Evolutionary conservation across 441 rosid species (phyloP).

Genomic region (Corymbia calophylla): DNA sequence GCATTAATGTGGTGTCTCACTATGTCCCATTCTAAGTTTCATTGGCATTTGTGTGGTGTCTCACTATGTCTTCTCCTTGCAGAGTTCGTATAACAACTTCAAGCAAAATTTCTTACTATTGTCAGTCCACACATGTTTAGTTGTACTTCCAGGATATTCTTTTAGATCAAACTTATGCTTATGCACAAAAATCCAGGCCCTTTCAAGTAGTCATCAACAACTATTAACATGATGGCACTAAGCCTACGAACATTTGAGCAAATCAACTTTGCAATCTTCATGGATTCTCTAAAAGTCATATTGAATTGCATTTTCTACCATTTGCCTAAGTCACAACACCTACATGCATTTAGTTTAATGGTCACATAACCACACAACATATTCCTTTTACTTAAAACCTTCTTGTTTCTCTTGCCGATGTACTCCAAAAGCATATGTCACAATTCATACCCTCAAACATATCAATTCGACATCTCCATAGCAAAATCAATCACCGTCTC

Average conservation of each 20-base stretch:
- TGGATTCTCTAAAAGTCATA: neutral
- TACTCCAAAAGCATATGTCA: neutral
- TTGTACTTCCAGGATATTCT: neutral
- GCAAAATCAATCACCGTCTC: too few species aligned
- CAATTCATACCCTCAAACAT: neutral
- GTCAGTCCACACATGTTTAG: neutral
- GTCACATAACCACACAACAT: neutral
- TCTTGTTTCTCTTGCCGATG: accelerated
- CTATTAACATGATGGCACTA: neutral
- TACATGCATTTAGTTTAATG: neutral
- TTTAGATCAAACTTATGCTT: neutral
- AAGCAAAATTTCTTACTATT: neutral
- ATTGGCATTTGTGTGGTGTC: neutral
- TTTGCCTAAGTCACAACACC: neutral
- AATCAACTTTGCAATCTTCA: neutral
- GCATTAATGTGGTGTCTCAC: neutral
- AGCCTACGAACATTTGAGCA: neutral
- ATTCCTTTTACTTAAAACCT: neutral
- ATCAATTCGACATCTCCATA: neutral
- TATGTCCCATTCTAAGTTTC: neutral
- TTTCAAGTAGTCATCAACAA: neutral
- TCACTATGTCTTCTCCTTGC: neutral
- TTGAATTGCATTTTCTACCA: neutral
- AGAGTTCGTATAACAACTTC: neutral
- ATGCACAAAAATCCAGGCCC: neutral